Percentiles rank a stretch among this genome's conserved stretches.
Evolutionary conservation across 2,329 filamentous ascomycete genomes (phyloP).

Genomic region (Colletotrichum viniferum): DNA sequence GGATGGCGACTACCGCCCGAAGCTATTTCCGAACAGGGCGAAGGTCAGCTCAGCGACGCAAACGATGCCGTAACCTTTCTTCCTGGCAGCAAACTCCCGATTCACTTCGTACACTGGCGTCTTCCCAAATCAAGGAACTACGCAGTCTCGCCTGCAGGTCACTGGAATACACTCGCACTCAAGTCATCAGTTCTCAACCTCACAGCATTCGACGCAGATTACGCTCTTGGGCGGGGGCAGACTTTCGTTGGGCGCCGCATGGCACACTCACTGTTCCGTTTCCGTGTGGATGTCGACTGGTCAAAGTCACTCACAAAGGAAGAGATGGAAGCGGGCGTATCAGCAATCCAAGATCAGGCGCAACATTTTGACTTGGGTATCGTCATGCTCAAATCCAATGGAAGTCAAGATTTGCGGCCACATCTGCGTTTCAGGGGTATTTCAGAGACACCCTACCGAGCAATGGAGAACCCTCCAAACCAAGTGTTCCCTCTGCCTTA

Average conservation of each 20-base stretch:
- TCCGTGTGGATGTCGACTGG: conserved; percentile 50
- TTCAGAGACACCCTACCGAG: conserved; percentile 18
- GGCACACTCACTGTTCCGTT: conserved; percentile 59
- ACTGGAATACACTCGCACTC: conserved; percentile 49
- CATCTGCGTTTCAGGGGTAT: conserved; percentile 22
- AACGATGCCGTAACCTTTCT: conserved; percentile 52
- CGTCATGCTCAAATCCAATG: conserved; percentile 31
- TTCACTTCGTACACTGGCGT: conserved; percentile 62
- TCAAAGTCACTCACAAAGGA: conserved; percentile 28
- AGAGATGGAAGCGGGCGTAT: conserved; percentile 57
- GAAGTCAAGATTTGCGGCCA: neutral
- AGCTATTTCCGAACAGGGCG: conserved; percentile 30
- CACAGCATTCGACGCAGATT: conserved; percentile 55
- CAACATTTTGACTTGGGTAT: conserved; percentile 55
- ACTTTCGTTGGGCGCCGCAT: conserved; percentile 60
- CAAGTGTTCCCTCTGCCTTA: neutral
- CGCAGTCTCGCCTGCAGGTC: conserved; percentile 44
- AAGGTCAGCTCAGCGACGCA: conserved; percentile 45
- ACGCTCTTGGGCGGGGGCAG: conserved; percentile 25
- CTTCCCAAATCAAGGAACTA: conserved; percentile 52
- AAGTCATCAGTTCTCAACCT: conserved; percentile 56
- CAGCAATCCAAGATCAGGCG: conserved; percentile 56
- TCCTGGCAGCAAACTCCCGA: conserved; percentile 47
- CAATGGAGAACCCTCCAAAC: neutral
- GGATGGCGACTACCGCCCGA: conserved; percentile 42